Evolutionary conservation across 192 early-diverging fungal species (phyloP).

Genomic region (Coemansia sp.): DNA sequence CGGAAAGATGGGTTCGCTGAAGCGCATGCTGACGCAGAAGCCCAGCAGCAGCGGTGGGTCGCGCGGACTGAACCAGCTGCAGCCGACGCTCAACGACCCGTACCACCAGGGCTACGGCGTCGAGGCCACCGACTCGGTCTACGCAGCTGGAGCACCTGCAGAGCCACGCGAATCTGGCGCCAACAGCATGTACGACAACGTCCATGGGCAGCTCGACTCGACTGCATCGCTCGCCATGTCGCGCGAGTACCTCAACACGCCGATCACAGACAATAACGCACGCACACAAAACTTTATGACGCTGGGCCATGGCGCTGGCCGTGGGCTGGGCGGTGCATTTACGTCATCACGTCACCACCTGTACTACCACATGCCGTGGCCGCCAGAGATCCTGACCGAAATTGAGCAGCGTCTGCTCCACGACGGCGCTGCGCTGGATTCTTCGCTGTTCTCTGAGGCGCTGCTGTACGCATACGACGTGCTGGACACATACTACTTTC

Average conservation of each 20-base stretch:
- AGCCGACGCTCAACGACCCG: conserved; percentile 40
- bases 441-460: conserved; percentile 42
- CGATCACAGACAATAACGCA: conserved; percentile 21
- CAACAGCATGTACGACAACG: conserved; percentile 32
- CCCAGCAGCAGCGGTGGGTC: conserved; percentile 13
- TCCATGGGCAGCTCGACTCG: conserved; percentile 29
- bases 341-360: conserved; percentile 32
- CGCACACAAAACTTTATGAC: conserved; percentile 17
- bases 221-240: conserved; percentile 47
- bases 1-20: conserved; percentile 46
- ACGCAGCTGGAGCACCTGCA: conserved; percentile 11
- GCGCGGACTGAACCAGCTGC: conserved; percentile 11
- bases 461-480: conserved; percentile 54
- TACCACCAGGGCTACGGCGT: conserved; percentile 55
- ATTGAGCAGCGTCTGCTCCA: conserved; percentile 49
- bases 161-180: conserved; percentile 13
- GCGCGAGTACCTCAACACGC: conserved; percentile 40
- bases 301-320: conserved; percentile 11
- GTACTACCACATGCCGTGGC: conserved; percentile 56
- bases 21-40: conserved; percentile 53
- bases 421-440: conserved; percentile 48
- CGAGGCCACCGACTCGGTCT: conserved; percentile 31
- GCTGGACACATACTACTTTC: conserved; percentile 55
- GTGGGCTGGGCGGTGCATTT: conserved; percentile 26
- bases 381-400: conserved; percentile 53